phyloP scores from a whole-genome alignment of 2,329 filamentous ascomycete genomes.

The Diaporthe amygdali region DNA sequence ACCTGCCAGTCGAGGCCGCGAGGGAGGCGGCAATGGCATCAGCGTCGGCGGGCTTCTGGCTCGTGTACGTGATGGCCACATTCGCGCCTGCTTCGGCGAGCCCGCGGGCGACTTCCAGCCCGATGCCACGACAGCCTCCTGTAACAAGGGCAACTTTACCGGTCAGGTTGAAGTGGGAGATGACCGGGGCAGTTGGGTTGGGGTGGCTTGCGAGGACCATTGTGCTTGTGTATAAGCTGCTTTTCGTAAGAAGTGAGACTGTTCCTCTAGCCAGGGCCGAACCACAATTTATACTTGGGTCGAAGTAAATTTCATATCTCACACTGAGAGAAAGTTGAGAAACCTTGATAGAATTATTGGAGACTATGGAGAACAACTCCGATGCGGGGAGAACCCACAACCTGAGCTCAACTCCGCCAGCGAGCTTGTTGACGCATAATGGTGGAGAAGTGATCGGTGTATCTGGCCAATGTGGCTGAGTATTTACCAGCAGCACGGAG shows the following conservation, averaged over 20 bases:
- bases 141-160: slow-evolving; percentile 37
- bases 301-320: not conserved
- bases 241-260: no score
- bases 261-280: no score
- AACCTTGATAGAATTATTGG: not conserved
- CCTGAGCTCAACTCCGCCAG: not conserved
- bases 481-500: not conserved
- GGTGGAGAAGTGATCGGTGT: not conserved
- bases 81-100: slow-evolving; percentile 35
- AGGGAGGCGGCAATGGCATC: slow-evolving; percentile 30
- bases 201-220: slow-evolving; percentile 37
- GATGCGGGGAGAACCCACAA: not conserved
- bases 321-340: not conserved
- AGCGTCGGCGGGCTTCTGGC: slow-evolving; percentile 33
- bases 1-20: slow-evolving; percentile 25
- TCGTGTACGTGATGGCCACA: slow-evolving; percentile 38
- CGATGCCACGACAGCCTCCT: slow-evolving; percentile 37
- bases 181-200: slow-evolving; percentile 36
- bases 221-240: not conserved
- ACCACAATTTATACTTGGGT: not conserved
- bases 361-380: not conserved
- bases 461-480: not conserved
- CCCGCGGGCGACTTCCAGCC: slow-evolving; percentile 36
- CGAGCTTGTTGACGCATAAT: not conserved
- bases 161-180: slow-evolving; percentile 35